Percentiles rank a stretch among this genome's conserved stretches.
These are phyloP conservation scores for Tremellales sp. DNA, from an alignment of 1,284 basidiomycete species.

Conservation along the genomic window DNA sequence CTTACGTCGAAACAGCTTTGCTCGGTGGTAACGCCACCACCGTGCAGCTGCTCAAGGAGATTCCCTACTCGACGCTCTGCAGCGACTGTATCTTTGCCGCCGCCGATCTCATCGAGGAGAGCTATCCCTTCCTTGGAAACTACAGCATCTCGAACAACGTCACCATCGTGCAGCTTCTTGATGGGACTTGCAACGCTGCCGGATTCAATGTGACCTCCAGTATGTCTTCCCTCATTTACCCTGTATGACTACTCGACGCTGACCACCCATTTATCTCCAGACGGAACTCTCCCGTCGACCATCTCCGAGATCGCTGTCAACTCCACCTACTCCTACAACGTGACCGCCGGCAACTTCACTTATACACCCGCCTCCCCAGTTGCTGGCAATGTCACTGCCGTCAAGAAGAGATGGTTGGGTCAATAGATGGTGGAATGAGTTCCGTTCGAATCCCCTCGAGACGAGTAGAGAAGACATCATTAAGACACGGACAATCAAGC, in stretches of 20 bases:
- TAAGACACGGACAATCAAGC: no score
- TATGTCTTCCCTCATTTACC: constrained; percentile 9
- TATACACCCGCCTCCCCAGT: constrained; percentile 11
- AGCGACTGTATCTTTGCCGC: constrained; percentile 44
- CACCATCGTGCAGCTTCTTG: constrained; percentile 24
- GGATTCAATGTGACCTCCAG: constrained; percentile 20
- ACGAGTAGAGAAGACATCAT: no score
- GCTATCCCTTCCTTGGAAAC: constrained; percentile 37
- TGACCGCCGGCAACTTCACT: constrained; percentile 28
- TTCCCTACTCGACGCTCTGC: constrained; percentile 35
- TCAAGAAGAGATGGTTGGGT: constrained; percentile 30
- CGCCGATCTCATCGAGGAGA: constrained; percentile 33
- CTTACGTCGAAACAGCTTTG: constrained; percentile 26
- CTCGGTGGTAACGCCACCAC: constrained; percentile 36
- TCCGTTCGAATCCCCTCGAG: no score
- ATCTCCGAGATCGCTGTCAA: constrained; percentile 35
- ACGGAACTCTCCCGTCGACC: constrained; percentile 39
- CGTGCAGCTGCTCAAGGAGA: constrained; percentile 13
- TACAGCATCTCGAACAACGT: constrained; percentile 20
- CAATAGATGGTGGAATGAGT: constrained; percentile 13
- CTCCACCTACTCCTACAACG: constrained; percentile 30
- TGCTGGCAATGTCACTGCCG: constrained; percentile 6
- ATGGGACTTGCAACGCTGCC: constrained; percentile 24
- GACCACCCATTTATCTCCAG: constrained; percentile 6
- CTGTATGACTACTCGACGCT: not conserved